phyloP scores from a whole-genome alignment of 345 rosid genomes.

The Eucalyptus tenuipes region DNA sequence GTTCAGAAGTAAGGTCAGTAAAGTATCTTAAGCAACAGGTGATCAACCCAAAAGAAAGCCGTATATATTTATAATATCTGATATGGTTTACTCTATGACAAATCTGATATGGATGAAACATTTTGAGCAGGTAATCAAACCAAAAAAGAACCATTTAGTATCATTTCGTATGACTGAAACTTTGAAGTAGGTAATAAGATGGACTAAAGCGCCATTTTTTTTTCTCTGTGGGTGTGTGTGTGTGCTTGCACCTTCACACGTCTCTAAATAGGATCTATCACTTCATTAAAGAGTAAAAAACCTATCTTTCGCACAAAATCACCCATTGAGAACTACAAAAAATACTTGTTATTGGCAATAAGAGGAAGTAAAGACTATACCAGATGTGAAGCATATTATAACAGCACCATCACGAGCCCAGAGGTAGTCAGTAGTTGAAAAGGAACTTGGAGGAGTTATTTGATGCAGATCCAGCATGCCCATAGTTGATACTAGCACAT shows the following conservation, averaged over 20 bases:
- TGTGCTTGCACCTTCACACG: not conserved
- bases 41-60: not conserved
- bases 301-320: not conserved
- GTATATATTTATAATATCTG: not conserved
- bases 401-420: slow-evolving; percentile 76
- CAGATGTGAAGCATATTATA: slow-evolving; percentile 80
- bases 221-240: not conserved
- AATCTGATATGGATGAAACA: not conserved
- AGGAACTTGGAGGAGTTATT: not conserved
- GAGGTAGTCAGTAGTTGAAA: slow-evolving; percentile 3
- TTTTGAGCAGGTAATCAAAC: not conserved
- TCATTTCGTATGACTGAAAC: not conserved
- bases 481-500: slow-evolving; percentile 25
- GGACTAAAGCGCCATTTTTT: not conserved
- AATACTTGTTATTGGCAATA: not conserved
- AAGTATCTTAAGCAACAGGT: not conserved
- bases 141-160: not conserved
- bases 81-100: not conserved
- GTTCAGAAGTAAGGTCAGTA: not conserved
- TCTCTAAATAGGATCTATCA: not conserved
- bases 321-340: not conserved
- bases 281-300: not conserved
- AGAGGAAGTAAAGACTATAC: slow-evolving; percentile 7
- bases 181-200: not conserved
- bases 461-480: slow-evolving; percentile 9